Evolutionary conservation across 192 early-diverging fungal species (phyloP).

Genomic region (Entophlyctis helioformis): DNA sequence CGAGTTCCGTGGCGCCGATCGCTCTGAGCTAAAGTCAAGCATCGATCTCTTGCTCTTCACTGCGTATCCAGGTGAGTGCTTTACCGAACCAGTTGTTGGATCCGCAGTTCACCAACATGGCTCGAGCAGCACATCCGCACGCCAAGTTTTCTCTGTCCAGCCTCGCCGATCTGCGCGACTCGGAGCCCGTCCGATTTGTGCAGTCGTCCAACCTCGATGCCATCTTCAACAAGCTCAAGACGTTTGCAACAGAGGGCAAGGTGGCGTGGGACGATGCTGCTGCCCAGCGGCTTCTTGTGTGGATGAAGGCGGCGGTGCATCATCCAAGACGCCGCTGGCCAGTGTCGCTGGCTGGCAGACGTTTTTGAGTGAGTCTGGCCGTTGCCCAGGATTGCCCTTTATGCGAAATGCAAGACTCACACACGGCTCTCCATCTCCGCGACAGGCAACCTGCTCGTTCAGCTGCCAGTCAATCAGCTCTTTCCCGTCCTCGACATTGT

Average conservation of each 20-base stretch:
- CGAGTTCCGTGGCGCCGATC: constrained; percentile 52
- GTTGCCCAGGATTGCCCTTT: no score
- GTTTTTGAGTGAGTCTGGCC: no score
- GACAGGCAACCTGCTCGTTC: background rate
- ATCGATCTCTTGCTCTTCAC: constrained; percentile 51
- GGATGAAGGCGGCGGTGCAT: background rate
- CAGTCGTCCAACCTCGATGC: constrained; percentile 21
- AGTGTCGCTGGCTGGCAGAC: no score
- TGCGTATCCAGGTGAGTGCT: constrained; percentile 46
- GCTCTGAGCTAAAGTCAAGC: constrained; percentile 38
- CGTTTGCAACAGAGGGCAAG: constrained; percentile 1
- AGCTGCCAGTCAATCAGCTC: constrained; percentile 28
- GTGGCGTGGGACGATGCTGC: background rate
- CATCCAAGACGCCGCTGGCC: no score
- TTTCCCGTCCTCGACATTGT: constrained; percentile 59
- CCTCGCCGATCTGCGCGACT: no score
- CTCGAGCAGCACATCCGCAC: constrained; percentile 55
- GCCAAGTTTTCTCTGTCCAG: constrained; percentile 17
- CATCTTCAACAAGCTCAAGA: constrained; percentile 27
- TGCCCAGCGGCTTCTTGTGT: background rate
- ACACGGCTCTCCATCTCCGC: no score
- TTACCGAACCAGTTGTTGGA: no score
- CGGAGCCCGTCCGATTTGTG: constrained; percentile 21
- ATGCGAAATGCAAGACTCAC: no score
- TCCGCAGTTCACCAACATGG: no score